phyloP scores from a whole-genome alignment of 805 yeast genomes.

The Kodamaea jinghongensis region DNA sequence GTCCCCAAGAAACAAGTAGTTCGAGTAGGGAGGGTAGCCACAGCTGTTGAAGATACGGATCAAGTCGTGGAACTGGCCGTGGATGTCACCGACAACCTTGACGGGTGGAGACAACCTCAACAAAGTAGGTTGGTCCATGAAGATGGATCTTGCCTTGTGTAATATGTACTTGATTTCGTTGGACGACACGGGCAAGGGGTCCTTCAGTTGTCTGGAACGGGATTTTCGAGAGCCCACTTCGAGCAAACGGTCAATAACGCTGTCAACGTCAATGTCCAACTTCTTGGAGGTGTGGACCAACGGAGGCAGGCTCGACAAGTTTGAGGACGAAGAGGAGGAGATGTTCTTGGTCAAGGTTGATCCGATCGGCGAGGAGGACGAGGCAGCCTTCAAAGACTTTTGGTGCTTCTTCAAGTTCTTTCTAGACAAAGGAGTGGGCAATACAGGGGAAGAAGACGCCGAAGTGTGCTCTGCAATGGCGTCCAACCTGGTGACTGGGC shows the following conservation, averaged over 20 bases:
- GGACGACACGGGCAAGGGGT: slow-evolving; percentile 49
- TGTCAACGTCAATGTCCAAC: slow-evolving; percentile 53
- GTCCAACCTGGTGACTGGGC: slow-evolving; percentile 14
- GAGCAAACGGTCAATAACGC: slow-evolving; percentile 58
- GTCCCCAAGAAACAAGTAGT: slow-evolving; percentile 56
- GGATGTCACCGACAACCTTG: slow-evolving; percentile 81
- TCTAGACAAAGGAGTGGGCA: slow-evolving; percentile 7
- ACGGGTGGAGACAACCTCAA: slow-evolving; percentile 73
- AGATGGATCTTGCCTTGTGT: slow-evolving; percentile 56
- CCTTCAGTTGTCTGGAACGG: slow-evolving; percentile 27
- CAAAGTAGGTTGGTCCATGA: slow-evolving; percentile 62
- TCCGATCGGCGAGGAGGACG: slow-evolving; percentile 2
- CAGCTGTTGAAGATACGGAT: slow-evolving; percentile 54
- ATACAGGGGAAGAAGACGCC: slow-evolving; percentile 16
- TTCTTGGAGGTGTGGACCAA: slow-evolving; percentile 16
- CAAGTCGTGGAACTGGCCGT: slow-evolving; percentile 61
- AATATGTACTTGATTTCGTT: slow-evolving; percentile 58
- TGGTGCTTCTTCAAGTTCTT: slow-evolving; percentile 13
- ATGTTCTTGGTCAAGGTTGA: slow-evolving; percentile 8
- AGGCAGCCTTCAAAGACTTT: slow-evolving; percentile 6
- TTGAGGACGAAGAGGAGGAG: slow-evolving; percentile 16
- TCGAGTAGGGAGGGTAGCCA: slow-evolving; percentile 58
- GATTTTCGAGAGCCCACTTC: slow-evolving; percentile 39
- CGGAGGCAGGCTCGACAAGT: slow-evolving; percentile 24
- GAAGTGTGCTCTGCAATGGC: slow-evolving; percentile 22